Base-by-base conservation (phyloP, 1,284 basidiomycete species). In the Mycosarcoma mackinlayi region DNA sequence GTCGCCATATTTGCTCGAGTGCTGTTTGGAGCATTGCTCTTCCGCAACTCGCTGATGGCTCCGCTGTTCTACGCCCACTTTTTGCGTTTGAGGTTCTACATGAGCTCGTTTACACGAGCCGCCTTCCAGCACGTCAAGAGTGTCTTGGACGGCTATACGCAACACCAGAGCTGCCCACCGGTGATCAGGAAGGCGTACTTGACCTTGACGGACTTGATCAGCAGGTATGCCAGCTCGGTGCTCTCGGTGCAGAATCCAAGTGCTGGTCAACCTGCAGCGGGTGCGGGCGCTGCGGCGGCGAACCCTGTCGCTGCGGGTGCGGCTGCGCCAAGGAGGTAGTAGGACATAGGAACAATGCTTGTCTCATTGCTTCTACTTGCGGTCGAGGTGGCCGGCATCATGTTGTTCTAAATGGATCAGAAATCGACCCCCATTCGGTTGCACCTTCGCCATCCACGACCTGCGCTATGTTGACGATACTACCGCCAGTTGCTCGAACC, bases 1-100 rank as follows among this genome's bases (percentile, higher is more conserved):
- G 73, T 83, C 2, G 73, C 77, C 35, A 82, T 83, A 51, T 78
- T 83, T 53, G 75, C 73, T 16, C 71, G 82, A 8, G 73, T 83
- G 24, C 65, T 82, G 14, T 47, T 82, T 30, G 82, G 82, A 11
- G 82, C 81, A 0, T n/a, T 83, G 23, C 50, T 78, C 18, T 76
- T 81, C 42, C 63, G 75, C 33, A 82, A 82, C 60, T 78, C 75
- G 51, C 59, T 80, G 27, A 68, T 83, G 55, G 75, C 74, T 3
- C 80, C 77, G 9, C 60, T 80, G n/a, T 68, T 79, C 28, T 82
- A 77, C 49, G 78, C 80, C n/a, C 77, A 81, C 64, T 78, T 82
- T 49, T 54, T 80, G 30, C 54, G 80, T 14, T 58, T 81, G 31
- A 70, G 80, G 34, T 82, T 81, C 59, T 80, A 80, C 68, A 82